Evolutionary conservation across 306 rosid species (phyloP).

Genomic region (Vigna radiata): DNA sequence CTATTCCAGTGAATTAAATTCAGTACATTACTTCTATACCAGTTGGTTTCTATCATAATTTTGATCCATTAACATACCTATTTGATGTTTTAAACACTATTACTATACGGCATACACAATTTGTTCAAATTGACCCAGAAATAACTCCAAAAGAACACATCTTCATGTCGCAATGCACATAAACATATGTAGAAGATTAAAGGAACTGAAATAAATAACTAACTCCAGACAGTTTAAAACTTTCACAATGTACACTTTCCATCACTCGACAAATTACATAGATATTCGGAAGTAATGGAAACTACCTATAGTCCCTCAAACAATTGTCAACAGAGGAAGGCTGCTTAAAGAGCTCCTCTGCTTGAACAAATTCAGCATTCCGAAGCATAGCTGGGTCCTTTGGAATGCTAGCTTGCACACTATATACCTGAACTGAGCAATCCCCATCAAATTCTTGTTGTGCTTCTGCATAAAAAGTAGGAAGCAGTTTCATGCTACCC

Average conservation of each 20-base stretch:
- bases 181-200: constrained; percentile 5
- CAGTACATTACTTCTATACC: too few species aligned
- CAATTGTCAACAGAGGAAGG: constrained; percentile 73
- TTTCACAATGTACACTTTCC: background rate
- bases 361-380: constrained; percentile 94
- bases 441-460: constrained; percentile 77
- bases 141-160: background rate
- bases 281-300: constrained; percentile 26
- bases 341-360: constrained; percentile 91
- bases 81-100: too few species aligned
- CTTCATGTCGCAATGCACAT: background rate
- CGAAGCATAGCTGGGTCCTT: constrained; percentile 91
- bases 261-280: background rate
- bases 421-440: constrained; percentile 88
- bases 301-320: constrained; percentile 90
- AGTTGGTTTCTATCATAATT: too few species aligned
- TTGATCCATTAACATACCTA: too few species aligned
- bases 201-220: constrained; percentile 22
- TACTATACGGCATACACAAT: background rate
- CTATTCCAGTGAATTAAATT: too few species aligned
- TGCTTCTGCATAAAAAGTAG: constrained; percentile 71
- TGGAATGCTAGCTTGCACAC: constrained; percentile 92
- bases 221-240: background rate
- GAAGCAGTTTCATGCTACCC: constrained; percentile 34
- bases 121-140: background rate